phyloP scores from a whole-genome alignment of 225 moss, liverwort and hornwort genomes.

The Sphagnum contortum region DNA sequence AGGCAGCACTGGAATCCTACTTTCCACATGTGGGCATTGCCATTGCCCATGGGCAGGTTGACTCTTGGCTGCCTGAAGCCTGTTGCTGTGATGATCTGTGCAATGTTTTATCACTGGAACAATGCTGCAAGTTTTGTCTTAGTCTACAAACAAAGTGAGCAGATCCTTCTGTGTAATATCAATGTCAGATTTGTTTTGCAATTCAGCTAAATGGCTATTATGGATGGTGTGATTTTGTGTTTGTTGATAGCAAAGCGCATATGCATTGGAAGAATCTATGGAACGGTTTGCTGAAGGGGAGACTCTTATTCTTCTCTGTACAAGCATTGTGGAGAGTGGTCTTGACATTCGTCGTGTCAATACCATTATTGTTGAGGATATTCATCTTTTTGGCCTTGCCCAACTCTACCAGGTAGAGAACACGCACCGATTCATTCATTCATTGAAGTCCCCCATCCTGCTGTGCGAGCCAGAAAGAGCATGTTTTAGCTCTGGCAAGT shows the following conservation, averaged over 20 bases:
- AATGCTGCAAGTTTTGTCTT: too few relatives aligned
- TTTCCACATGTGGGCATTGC: conserved; percentile 72
- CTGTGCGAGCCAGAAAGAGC: too few relatives aligned
- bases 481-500: too few relatives aligned
- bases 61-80: neutral
- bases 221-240: too few relatives aligned
- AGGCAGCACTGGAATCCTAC: conserved; percentile 51
- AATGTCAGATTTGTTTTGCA: too few relatives aligned
- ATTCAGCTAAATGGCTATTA: too few relatives aligned
- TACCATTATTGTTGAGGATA: conserved; percentile 90
- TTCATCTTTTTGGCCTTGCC: conserved; percentile 83
- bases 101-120: too few relatives aligned
- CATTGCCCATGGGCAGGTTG: conserved; percentile 69
- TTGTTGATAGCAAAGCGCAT: conserved; percentile 55
- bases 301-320: conserved; percentile 78
- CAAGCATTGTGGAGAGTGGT: conserved; percentile 90
- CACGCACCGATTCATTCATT: too few relatives aligned
- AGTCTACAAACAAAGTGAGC: too few relatives aligned
- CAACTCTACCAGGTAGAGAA: conserved; percentile 66
- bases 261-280: conserved; percentile 77
- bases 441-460: too few relatives aligned
- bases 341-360: conserved; percentile 83
- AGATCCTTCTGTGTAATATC: too few relatives aligned
- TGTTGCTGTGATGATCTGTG: too few relatives aligned
- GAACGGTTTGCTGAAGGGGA: conserved; percentile 81